Evolutionary conservation across 192 early-diverging fungal species (phyloP), one percentile per base, ranked within the genome.

Genomic region (Dissophora globulifera): DNA sequence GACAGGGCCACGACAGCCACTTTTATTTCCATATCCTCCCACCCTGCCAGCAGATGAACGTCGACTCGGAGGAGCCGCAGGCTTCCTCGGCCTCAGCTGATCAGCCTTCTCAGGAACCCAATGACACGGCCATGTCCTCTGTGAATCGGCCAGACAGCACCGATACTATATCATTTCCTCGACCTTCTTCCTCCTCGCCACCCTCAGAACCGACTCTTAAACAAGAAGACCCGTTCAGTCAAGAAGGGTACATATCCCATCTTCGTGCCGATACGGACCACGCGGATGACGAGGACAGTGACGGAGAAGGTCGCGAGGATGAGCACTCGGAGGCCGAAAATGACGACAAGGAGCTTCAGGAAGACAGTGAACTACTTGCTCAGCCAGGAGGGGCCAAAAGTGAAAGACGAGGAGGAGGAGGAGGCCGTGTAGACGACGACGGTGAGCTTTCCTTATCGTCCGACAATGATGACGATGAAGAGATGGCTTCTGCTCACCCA

Each of bases 391-490:
- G 22, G 16, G 25, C 47, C 11, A 16, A 31, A 16, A 26, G 15
- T 19, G 29, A 31, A 60, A 45, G 35, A 52, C 11, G 7, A 43
- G 47, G 19, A 22, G 15, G 4, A 23, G 15, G n/a, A n/a, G 23
- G 13, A 8, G 19, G 33, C 8, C 33, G 32, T 5, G 43, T 17
- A 30, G 40, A 67, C 8, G 57, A 61, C 9, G 62, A 75, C 3
- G 63, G 22, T 15, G 57, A 65, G 13, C 35, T 67, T 2, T 54
- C 72, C 26, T 48, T 71, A 12, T 71, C 69, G 1, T 71, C 69
- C 4, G 69, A 71, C 22, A 60, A 71, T 23, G 60, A 71, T 10
- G 69, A 71, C 1, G 60, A 71, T 2, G 69, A 57, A 5, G 56
- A 50, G 5, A 26, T 50, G 1, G 30, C 51, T 20, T 33, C 57